A percentile compares a stretch with the other conserved stretches of the same genome.
Evolutionary conservation across 164 flowering plant species (phyloP).

Genomic region (Aristolochia contorta): DNA sequence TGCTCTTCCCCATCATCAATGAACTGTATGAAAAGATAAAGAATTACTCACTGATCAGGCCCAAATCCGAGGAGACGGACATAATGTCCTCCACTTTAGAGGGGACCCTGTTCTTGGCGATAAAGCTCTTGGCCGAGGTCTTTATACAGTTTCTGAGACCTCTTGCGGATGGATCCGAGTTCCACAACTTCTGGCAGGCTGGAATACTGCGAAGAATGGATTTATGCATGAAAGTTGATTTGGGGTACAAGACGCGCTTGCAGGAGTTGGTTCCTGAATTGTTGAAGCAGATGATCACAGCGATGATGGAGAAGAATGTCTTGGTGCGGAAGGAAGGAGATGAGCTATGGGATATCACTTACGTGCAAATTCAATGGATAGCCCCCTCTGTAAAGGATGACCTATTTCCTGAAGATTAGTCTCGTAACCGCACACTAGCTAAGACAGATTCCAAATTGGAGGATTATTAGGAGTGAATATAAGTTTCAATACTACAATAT

Average conservation of each 20-base stretch:
- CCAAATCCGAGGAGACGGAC: constrained; percentile 53
- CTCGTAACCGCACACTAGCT: neutral
- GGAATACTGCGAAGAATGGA: constrained; percentile 89
- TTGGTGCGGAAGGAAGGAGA: constrained; percentile 49
- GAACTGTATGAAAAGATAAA: constrained; percentile 83
- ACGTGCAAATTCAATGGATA: constrained; percentile 91
- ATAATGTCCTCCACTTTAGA: constrained; percentile 64
- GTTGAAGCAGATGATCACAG: constrained; percentile 49
- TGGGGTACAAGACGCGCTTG: neutral
- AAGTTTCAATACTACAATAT: no score
- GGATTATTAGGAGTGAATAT: no score
- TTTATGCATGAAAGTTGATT: constrained; percentile 79
- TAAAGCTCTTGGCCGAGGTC: constrained; percentile 66
- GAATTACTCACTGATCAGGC: constrained; percentile 74
- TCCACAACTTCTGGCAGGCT: constrained; percentile 64
- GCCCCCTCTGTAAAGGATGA: constrained; percentile 81
- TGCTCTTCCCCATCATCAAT: constrained; percentile 84
- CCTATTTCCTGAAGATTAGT: constrained; percentile 52
- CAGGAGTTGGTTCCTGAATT: constrained; percentile 48
- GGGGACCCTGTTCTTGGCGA: constrained; percentile 56
- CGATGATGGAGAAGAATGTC: constrained; percentile 62
- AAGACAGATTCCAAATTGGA: no score
- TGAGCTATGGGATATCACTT: constrained; percentile 82
- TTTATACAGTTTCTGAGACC: constrained; percentile 50
- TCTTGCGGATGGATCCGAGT: constrained; percentile 41